Evolutionary conservation across 495 filamentous ascomycete genomes (phyloP).

Genomic region (Staphylotrichum longicolle): DNA sequence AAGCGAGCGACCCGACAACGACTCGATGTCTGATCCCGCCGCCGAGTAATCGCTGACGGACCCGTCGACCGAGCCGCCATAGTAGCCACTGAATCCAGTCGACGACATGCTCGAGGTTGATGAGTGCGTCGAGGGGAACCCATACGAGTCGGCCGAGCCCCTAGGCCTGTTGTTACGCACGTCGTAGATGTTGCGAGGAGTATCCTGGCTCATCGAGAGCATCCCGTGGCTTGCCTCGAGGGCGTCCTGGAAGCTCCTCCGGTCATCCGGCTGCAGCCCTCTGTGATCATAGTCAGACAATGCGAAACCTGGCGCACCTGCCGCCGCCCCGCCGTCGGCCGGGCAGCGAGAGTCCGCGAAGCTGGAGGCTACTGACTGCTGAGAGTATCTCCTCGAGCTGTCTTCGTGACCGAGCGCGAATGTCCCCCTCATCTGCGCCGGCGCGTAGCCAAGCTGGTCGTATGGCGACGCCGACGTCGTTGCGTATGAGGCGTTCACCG

Average conservation of each 20-base stretch:
- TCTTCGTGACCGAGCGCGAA: slow-evolving; percentile 58
- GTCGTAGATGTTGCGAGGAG: slow-evolving; percentile 85
- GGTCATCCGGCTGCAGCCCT: slow-evolving; percentile 57
- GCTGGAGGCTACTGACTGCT: slow-evolving; percentile 75
- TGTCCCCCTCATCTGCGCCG: slow-evolving; percentile 61
- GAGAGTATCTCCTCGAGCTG: slow-evolving; percentile 74
- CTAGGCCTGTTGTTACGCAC: slow-evolving; percentile 50
- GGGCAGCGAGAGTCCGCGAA: slow-evolving; percentile 18
- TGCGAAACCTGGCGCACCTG: slow-evolving; percentile 51
- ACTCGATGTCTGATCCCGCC: slow-evolving; percentile 80
- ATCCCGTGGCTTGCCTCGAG: slow-evolving; percentile 82
- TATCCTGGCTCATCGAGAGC: slow-evolving; percentile 90
- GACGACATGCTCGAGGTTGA: slow-evolving; percentile 95
- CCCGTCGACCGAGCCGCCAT: slow-evolving; percentile 79
- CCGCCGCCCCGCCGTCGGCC: slow-evolving; percentile 36
- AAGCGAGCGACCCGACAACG: slow-evolving; percentile 71
- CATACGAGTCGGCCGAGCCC: slow-evolving; percentile 84
- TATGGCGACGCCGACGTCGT: slow-evolving; percentile 64
- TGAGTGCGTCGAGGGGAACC: slow-evolving; percentile 88
- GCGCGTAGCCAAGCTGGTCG: slow-evolving; percentile 59
- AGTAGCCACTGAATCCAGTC: slow-evolving; percentile 69
- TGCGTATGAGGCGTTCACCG: slow-evolving; percentile 63
- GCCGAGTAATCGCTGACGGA: slow-evolving; percentile 96
- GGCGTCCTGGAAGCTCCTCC: slow-evolving; percentile 72
- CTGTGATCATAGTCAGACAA: slow-evolving; percentile 63